A percentile compares a stretch with the other conserved stretches of the same genome.
These are phyloP conservation scores for Hypoxylon intermedium DNA, from an alignment of 495 filamentous ascomycete species.

Conservation along the genomic window DNA sequence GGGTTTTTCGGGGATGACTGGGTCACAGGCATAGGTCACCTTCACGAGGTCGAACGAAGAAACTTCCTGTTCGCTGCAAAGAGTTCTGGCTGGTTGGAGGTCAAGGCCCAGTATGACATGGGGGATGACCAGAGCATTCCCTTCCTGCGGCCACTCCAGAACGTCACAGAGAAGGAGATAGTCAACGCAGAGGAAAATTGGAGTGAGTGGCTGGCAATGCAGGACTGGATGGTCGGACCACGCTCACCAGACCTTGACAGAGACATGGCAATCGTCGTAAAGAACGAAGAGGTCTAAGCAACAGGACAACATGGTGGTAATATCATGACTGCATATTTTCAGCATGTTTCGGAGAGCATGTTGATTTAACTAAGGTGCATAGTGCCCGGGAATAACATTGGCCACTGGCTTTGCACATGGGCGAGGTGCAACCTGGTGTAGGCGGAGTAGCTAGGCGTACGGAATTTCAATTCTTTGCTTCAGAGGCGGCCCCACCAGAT, in stretches of 20 bases:
- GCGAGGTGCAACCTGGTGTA: slow-evolving; percentile 8
- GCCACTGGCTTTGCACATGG: slow-evolving; percentile 7
- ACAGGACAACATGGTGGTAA: background rate
- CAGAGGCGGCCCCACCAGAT: slow-evolving; percentile 11
- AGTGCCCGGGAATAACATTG: slow-evolving; percentile 5
- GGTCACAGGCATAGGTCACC: slow-evolving; percentile 73
- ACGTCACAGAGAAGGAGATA: slow-evolving; percentile 79
- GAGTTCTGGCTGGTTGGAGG: slow-evolving; percentile 82
- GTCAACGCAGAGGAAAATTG: slow-evolving; percentile 80
- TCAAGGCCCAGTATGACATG: slow-evolving; percentile 91
- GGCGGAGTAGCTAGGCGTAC: slow-evolving; percentile 15
- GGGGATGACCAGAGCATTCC: slow-evolving; percentile 79
- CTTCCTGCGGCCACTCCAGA: slow-evolving; percentile 80
- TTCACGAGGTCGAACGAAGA: slow-evolving; percentile 88
- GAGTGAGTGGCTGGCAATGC: slow-evolving; percentile 90
- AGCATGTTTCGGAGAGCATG: background rate
- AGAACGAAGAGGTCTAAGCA: slow-evolving; percentile 33
- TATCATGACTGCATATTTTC: slow-evolving; percentile 5
- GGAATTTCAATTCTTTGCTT: slow-evolving; percentile 16
- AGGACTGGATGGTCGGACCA: slow-evolving; percentile 90
- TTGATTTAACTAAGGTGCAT: slow-evolving; percentile 2
- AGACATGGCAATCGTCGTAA: slow-evolving; percentile 34
- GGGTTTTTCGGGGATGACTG: slow-evolving; percentile 97
- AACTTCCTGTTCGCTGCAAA: slow-evolving; percentile 97
- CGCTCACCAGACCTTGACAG: slow-evolving; percentile 48